Evolutionary conservation across 2,329 filamentous ascomycete species (phyloP), one percentile per base, ranked within the genome.

Genomic region (Thermothelomyces thermophilus): DNA sequence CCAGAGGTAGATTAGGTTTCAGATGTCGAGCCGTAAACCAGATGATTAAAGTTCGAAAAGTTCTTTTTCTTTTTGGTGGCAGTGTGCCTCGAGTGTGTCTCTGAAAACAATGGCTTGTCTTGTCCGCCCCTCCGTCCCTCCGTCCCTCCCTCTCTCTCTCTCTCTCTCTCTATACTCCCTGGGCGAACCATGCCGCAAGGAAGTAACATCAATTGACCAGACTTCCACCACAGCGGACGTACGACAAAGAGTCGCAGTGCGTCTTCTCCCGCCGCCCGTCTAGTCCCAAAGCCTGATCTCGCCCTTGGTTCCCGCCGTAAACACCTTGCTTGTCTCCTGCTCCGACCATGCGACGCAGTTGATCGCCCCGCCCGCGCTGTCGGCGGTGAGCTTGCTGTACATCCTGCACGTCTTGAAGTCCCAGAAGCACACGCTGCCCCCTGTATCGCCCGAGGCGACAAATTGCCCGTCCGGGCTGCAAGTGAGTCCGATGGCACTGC

Each of bases 401-500:
- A 98, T 91, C 72, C 96, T 97, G 68, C 91, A 95, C 34, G 90
- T 96, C 79, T 98, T 98, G 88, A 90, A 98, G 69, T 97, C 93
- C 89, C 90, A 98, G 71, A 97, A 96, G 69, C 87, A 95, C 41
- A 95, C 82, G 62, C 81, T 96, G 31, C 94, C 93, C 14, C 81
- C 89, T 45, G 82, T 87, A 67, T 98, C 93, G 54, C 93, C 93
- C 16, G 81, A 87, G 17, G 83, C 85, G 48, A 98, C 74, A 66
- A 96, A 95, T 64, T 95, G 89, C 0, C 93, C 93, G 65, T 97
- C 93, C 1, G 90, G 88, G 61, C 83, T 89, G 64, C 94, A 86
- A 46, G 86, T 83, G 44, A 98, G 77, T 62, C 95, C 93, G 55
- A 97, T 89, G 2, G 86, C 90, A 62, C 94, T 90, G 2, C 94